Base-by-base conservation (phyloP, 2,329 filamentous ascomycete genomes). In the Colletotrichum spaethianum region DNA sequence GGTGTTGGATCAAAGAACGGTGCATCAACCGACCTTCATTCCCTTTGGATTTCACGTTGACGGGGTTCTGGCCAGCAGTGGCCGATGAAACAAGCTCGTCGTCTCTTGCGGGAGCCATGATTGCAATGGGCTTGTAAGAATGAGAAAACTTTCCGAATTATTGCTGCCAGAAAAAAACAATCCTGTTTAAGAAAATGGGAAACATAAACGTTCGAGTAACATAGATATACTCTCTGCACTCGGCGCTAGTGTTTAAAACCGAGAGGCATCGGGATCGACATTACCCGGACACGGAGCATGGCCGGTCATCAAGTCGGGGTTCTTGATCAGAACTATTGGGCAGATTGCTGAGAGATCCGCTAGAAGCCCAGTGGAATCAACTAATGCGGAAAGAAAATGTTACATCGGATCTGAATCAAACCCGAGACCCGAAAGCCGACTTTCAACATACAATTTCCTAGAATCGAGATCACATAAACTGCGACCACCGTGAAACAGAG, bases 1-100 rank as follows among this genome's bases (percentile, higher is more conserved):
- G 81, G 0, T 74, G 67, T 1, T 75, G 55, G 23, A 76, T 59
- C 8, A 83, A 76, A 2, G 80, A 82, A n/a, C 81, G 80, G 66
- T 83, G 80, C 74, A 83, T 73, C 5, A 83, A 74, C 38, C 52
- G 70, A 6, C 75, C 75, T 1, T 76, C 71, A 1, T 6, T 42
- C 2, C 63, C 9, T 20, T 66, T 50, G 2, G 63, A 3, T 23
- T 67, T 70, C 20, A 31, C n/a, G 18, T 14, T 40, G 20, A 40
- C 18, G 14, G 31, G 26, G 7, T 52, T 38, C 16, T 23, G 60
- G 42, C 36, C 3, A 40, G 38, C 28, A n/a, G 38, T 44, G 12
- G 46, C 44, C 26, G 38, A 18, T 6, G 69, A 16, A 33, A 63
- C 53, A 9, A 53, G 20, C 36, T 75, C 75, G 23, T 73, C 72